Percentiles rank a stretch among this genome's conserved stretches.
These are phyloP conservation scores for Fusarium lyarnte DNA, from an alignment of 2,329 filamentous ascomycete genomes.

Conservation along the genomic window DNA sequence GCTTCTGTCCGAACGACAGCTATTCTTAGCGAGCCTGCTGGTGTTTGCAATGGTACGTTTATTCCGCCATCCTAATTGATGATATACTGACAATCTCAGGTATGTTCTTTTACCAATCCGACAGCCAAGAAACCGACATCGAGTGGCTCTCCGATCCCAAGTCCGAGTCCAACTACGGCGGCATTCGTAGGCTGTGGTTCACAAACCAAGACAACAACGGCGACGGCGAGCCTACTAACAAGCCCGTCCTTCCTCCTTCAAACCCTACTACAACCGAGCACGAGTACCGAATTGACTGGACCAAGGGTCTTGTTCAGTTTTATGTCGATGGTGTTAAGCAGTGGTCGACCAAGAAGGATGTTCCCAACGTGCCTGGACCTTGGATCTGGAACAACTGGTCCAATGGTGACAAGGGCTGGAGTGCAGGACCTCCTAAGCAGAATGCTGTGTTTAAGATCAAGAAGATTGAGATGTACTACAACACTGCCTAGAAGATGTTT, in stretches of 20 bases:
- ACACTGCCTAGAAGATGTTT: constrained; percentile 30
- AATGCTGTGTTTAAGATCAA: constrained; percentile 45
- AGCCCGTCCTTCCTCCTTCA: constrained; percentile 24
- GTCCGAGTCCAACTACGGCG: constrained; percentile 40
- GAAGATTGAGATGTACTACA: constrained; percentile 47
- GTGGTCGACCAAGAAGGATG: constrained; percentile 42
- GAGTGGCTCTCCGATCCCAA: constrained; percentile 47
- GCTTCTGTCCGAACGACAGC: constrained; percentile 45
- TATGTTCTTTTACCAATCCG: constrained; percentile 44
- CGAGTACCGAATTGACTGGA: constrained; percentile 48
- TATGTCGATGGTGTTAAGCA: constrained; percentile 43
- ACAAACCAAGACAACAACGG: constrained; percentile 45
- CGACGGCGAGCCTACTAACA: constrained; percentile 29
- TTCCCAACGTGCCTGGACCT: constrained; percentile 37
- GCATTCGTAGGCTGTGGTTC: constrained; percentile 42
- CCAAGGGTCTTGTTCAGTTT: constrained; percentile 35
- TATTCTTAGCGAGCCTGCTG: constrained; percentile 43
- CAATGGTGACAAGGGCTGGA: constrained; percentile 45
- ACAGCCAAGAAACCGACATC: constrained; percentile 46
- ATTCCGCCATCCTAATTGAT: rapidly evolving
- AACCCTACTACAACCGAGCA: constrained; percentile 43
- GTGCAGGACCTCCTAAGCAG: constrained; percentile 40
- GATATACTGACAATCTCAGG: constrained; percentile 14
- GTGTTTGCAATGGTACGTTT: constrained; percentile 45
- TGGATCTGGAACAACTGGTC: constrained; percentile 49